A percentile compares a stretch with the other conserved stretches of the same genome.
phyloP scores from a whole-genome alignment of 768 basidiomycete genomes.

The Neoboletus brunneissimus region DNA sequence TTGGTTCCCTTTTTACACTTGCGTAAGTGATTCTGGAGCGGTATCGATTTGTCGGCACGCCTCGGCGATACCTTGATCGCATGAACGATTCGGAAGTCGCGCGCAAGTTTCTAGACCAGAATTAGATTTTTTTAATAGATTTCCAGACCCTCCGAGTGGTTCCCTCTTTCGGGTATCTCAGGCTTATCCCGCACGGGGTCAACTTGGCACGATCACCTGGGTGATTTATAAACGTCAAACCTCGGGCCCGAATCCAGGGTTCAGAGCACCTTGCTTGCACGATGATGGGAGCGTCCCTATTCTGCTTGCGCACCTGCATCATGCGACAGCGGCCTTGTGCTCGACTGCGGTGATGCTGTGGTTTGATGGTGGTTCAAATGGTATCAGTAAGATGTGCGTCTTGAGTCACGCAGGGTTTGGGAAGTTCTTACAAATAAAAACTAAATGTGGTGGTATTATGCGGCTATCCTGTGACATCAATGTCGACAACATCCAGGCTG shows the following conservation, averaged over 20 bases:
- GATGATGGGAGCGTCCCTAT: not conserved
- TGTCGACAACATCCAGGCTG: not conserved
- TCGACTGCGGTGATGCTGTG: slow-evolving; percentile 6
- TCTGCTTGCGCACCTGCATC: too few relatives aligned
- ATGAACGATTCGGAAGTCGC: not conserved
- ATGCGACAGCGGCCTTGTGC: slow-evolving; percentile 3
- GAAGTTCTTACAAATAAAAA: slow-evolving; percentile 12
- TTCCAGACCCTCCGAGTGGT: not conserved
- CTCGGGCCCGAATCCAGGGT: slow-evolving; percentile 10
- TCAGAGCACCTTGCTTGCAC: not conserved
- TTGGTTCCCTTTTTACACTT: slow-evolving; percentile 1
- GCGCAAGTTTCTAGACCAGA: not conserved
- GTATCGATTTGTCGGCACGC: slow-evolving; percentile 1
- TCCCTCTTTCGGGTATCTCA: not conserved
- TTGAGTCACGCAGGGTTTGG: slow-evolving; percentile 4
- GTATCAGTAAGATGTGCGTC: slow-evolving; percentile 5
- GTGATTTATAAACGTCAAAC: not conserved
- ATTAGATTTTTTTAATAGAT: slow-evolving; percentile 9
- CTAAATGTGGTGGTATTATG: slow-evolving; percentile 7
- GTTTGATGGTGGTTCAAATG: not conserved
- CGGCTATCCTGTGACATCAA: not conserved
- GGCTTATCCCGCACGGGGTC: slow-evolving; percentile 3
- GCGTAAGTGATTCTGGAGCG: slow-evolving; percentile 5
- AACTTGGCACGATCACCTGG: not conserved
- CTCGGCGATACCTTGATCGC: slow-evolving; percentile 17